These are phyloP conservation scores for Melaleuca alternifolia DNA, from an alignment of 345 rosid species.

Conservation along the genomic window DNA sequence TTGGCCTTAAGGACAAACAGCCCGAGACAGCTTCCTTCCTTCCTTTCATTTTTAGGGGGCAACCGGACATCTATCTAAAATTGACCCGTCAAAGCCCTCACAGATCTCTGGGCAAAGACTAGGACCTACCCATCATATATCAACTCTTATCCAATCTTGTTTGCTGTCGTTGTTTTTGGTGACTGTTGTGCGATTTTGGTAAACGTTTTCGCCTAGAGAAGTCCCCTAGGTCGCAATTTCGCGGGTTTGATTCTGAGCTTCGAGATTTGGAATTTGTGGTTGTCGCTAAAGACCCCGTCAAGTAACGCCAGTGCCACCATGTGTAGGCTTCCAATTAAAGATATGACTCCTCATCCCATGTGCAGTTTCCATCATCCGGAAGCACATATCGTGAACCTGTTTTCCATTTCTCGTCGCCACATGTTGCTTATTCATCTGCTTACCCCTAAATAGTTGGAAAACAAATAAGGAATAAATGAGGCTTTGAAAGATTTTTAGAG, in stretches of 20 bases:
- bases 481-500: background rate
- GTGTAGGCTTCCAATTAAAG: background rate
- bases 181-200: background rate
- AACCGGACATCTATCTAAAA: background rate
- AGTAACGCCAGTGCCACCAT: background rate
- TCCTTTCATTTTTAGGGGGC: background rate
- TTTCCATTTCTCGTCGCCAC: background rate
- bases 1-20: background rate
- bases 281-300: background rate
- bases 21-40: background rate
- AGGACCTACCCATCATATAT: background rate
- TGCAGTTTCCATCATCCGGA: background rate
- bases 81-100: background rate
- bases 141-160: background rate
- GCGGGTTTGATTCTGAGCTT: background rate
- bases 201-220: background rate
- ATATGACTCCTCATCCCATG: background rate
- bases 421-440: background rate
- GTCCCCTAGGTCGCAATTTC: background rate
- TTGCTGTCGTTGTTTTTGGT: background rate
- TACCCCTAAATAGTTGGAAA: background rate
- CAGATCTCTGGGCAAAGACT: background rate
- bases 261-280: background rate
- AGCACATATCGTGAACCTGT: background rate
- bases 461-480: background rate